phyloP scores from a whole-genome alignment of 78 protist species.

The Isochrysis galbana region DNA sequence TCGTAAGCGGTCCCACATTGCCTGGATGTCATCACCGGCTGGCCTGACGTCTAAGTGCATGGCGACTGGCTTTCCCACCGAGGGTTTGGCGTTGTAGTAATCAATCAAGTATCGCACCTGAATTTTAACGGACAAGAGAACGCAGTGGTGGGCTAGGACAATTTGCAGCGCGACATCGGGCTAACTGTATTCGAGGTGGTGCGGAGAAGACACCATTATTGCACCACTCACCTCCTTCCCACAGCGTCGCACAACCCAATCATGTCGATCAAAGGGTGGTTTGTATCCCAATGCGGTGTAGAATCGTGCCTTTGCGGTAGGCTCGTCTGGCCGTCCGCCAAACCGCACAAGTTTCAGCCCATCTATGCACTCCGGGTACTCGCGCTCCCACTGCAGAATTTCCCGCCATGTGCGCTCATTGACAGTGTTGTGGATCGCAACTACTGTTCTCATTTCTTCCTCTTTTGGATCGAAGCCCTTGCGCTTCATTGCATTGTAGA shows the following conservation, averaged over 20 bases:
- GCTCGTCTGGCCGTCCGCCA: neutral
- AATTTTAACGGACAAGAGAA: no score
- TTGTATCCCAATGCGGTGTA: conserved; percentile 60
- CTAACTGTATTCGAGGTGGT: no score
- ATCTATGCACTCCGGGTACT: neutral
- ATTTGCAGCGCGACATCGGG: no score
- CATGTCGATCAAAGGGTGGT: conserved; percentile 83
- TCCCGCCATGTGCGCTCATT: conserved; percentile 78
- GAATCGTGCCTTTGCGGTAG: conserved; percentile 66
- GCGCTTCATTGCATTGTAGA: conserved; percentile 76
- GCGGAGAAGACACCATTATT: no score
- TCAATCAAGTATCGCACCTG: no score
- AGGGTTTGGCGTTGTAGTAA: no score
- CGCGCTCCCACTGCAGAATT: conserved; percentile 64
- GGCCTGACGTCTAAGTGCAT: no score
- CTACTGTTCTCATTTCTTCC: conserved; percentile 67
- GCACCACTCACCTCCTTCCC: conserved; percentile 77
- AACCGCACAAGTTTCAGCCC: neutral
- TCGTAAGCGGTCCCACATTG: no score
- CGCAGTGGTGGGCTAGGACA: no score
- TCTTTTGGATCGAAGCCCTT: conserved; percentile 73
- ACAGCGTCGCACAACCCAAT: conserved; percentile 77
- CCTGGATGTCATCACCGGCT: no score
- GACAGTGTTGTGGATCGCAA: conserved; percentile 74
- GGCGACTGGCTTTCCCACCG: no score